These are phyloP conservation scores for Solanum sparsipilum DNA, from an alignment of 257 asterid genomes.

Conservation along the genomic window DNA sequence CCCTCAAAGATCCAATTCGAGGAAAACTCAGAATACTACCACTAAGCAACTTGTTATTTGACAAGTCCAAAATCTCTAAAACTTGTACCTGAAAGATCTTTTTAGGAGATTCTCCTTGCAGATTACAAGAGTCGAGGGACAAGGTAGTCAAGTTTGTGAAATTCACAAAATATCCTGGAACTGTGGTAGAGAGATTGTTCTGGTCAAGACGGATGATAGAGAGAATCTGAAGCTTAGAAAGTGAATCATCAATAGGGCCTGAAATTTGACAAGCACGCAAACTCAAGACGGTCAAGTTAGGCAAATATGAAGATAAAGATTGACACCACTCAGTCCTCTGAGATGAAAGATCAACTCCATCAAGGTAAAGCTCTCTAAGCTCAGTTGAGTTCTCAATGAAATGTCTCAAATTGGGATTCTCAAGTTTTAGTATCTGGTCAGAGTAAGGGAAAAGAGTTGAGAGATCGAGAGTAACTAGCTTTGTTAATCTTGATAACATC, in stretches of 20 bases:
- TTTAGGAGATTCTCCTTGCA: constrained; percentile 31
- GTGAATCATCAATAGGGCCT: constrained; percentile 15
- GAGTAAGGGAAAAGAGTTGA: background rate
- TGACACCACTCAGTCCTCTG: constrained; percentile 21
- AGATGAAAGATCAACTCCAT: constrained; percentile 25
- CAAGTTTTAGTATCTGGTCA: constrained; percentile 14
- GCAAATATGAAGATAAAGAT: constrained; percentile 25
- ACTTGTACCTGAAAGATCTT: constrained; percentile 17
- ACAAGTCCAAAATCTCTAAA: background rate
- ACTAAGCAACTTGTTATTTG: background rate
- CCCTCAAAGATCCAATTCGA: constrained; percentile 1
- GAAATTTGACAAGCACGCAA: constrained; percentile 28
- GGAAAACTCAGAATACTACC: background rate
- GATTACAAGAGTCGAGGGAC: constrained; percentile 17
- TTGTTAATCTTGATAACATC: constrained; percentile 3
- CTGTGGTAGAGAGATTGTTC: constrained; percentile 12
- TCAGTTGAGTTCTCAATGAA: constrained; percentile 25
- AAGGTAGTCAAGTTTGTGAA: constrained; percentile 23
- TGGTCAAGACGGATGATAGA: constrained; percentile 11
- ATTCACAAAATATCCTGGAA: constrained; percentile 19
- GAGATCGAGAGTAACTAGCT: constrained; percentile 15
- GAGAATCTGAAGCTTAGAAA: constrained; percentile 19
- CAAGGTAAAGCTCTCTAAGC: constrained; percentile 40
- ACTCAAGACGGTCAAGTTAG: constrained; percentile 32
- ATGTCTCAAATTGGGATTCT: constrained; percentile 25